A percentile compares a stretch with the other conserved stretches of the same genome.
Evolutionary conservation across 2,329 filamentous ascomycete species (phyloP).

Genomic region (Stylonectria norvegica): DNA sequence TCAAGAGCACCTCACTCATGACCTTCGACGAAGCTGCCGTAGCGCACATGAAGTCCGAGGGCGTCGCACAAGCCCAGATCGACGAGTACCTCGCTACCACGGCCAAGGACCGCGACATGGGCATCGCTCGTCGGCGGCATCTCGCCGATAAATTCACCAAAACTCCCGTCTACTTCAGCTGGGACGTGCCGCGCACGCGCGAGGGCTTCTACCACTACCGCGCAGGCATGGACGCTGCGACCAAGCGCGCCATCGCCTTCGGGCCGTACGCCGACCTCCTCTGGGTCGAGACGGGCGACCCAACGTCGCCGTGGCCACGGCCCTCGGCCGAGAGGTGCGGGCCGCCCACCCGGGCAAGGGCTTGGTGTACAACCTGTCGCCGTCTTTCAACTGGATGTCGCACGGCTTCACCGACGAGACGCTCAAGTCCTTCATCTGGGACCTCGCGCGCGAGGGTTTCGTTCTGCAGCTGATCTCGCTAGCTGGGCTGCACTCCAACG

Average conservation of each 20-base stretch:
- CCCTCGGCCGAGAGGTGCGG: constrained; percentile 75
- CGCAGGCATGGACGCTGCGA: constrained; percentile 79
- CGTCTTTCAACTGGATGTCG: constrained; percentile 98
- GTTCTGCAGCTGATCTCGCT: constrained; percentile 65
- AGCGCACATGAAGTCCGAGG: constrained; percentile 66
- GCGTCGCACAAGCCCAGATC: constrained; percentile 60
- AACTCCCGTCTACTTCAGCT: constrained; percentile 74
- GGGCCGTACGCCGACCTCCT: constrained; percentile 90
- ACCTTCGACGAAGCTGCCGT: constrained; percentile 90
- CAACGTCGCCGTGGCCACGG: constrained; percentile 73
- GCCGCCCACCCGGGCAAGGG: constrained; percentile 71
- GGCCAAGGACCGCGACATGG: constrained; percentile 65
- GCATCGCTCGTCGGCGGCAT: constrained; percentile 71
- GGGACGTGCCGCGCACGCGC: constrained; percentile 87
- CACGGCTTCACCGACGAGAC: constrained; percentile 84
- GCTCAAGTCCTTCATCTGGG: constrained; percentile 92
- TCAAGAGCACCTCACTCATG: constrained; percentile 78
- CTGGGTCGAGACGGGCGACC: constrained; percentile 95
- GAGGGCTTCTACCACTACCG: constrained; percentile 93
- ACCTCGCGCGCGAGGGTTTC: constrained; percentile 84
- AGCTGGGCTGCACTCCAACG: constrained; percentile 63
- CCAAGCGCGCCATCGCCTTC: constrained; percentile 89
- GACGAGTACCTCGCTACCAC: constrained; percentile 64
- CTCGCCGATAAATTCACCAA: constrained; percentile 67
- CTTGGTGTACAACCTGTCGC: constrained; percentile 92